Evolutionary conservation across 768 basidiomycete genomes (phyloP), one percentile per base, ranked within the genome.

Genomic region (Paxillus rubicundulus): DNA sequence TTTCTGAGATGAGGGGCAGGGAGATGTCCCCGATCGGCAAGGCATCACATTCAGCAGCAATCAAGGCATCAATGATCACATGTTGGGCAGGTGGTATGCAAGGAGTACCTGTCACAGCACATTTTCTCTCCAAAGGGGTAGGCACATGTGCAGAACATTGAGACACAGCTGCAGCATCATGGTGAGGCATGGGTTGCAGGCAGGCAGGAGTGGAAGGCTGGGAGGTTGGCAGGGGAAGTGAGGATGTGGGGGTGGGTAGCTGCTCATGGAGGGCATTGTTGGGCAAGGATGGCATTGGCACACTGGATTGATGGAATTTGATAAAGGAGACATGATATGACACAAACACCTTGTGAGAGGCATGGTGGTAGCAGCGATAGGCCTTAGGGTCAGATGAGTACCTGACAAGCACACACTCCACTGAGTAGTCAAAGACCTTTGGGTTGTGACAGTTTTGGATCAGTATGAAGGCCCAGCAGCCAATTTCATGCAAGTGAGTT

Each of bases 401-500:
- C 1, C 61, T 50, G 4, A 62, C 36, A 0, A 62, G 49, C 0
- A 49, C 49, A 32, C 52, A 54, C n/a, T 57, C 44, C 0, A 45
- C 17, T 1, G 49, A 60, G 2, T 38, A 47, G 16, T 49, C 37
- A 36, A 20, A 61, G 1, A 71, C 49, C 40, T 72, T 71, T 0
- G 66, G 69, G 30, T 70, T 68, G 7, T 50, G 54, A 8, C 64
- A 47, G n/a, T 43, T 44, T 8, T 58, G 64, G 2, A 65, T 61
- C 0, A 69, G 62, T 0, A 67, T 61, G 32, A 66, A 72, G 0
- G 62, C 60, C 8, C 8, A 8, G 27, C 27, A 28, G 4, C 27
- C 27, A 24, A 70, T 68, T 47, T 69, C 65, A 1, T 57, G 63
- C 21, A 72, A 47, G 39, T 71, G 59, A 0, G 61, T 60, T 13